Evolutionary conservation across 2,329 filamentous ascomycete genomes (phyloP), one percentile per base, ranked within the genome.

Genomic region (Alternaria hordeiaustralica): DNA sequence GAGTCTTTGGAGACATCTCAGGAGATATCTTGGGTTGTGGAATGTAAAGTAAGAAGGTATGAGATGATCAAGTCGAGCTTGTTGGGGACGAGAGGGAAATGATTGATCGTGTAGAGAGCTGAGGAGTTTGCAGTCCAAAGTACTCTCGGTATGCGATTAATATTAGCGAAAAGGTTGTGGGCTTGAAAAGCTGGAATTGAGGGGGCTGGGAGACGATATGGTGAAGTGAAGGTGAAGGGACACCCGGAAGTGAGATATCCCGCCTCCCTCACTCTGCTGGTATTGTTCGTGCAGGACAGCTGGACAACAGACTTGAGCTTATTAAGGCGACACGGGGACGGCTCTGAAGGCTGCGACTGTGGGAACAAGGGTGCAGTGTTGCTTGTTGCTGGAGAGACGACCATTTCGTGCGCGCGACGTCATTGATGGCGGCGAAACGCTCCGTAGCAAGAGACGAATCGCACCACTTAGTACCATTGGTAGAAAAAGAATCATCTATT

Each of bases 171-270:
- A 53, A 41, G 21, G 33, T 30, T 58, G 57, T 21, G 20, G 43
- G 25, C 44, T 26, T 23, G 30, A 58, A 58, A 45, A 49, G 15
- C 55, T 36, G 26, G 7, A 63, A 65, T 61, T 25, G 54, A 60
- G 53, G 63, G 15, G 66, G 61, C 51, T 67, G 58, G 63, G 47
- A 58, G 21, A 49, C 57, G 30, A 55, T 44, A 47, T 45, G 28
- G 12, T 20, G 13, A 49, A 43, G 58, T 65, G 64, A 64, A 68
- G 58, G 67, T 71, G 70, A 71, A 60, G 61, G 57, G 50, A 67
- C 55, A 41, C 53, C 45, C 53, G 26, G n/a, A 47, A 23, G 58
- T 33, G 36, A 44, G 58, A 30, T 43, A 58, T 49, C 50, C 59
- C 58, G 58, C 53, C 62, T 46, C 59, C 58, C 53, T 49, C 33